A percentile compares a stretch with the other conserved stretches of the same genome.
These are phyloP conservation scores for Candida montana DNA, from an alignment of 805 yeast species.

Conservation along the genomic window DNA sequence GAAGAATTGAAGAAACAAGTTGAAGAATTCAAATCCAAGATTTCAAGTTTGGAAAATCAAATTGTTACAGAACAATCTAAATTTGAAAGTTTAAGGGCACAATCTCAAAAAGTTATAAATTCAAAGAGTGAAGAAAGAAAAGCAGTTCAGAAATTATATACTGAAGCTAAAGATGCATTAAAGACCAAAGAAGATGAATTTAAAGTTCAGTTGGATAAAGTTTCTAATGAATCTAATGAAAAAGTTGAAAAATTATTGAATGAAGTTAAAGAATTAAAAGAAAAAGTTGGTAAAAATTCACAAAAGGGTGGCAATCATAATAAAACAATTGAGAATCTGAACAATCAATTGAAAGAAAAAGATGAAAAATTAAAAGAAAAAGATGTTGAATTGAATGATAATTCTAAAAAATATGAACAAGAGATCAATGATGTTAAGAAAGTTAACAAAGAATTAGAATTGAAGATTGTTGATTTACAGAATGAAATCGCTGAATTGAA, in stretches of 20 bases:
- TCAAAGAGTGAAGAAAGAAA: constrained; percentile 20
- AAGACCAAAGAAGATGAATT: constrained; percentile 8
- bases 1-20: constrained; percentile 30
- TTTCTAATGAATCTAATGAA: constrained; percentile 4
- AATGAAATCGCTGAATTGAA: constrained; percentile 11
- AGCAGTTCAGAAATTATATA: constrained; percentile 13
- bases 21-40: constrained; percentile 18
- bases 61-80: constrained; percentile 18
- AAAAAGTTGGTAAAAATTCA: constrained; percentile 8
- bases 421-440: constrained; percentile 29
- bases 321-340: constrained; percentile 11
- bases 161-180: constrained; percentile 16
- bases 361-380: constrained; percentile 16
- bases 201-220: constrained; percentile 13
- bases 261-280: constrained; percentile 19
- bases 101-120: constrained; percentile 26
- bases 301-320: neutral
- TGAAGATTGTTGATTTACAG: constrained; percentile 13
- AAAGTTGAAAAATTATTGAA: constrained; percentile 9
- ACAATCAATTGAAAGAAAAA: constrained; percentile 19
- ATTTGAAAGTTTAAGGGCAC: constrained; percentile 18
- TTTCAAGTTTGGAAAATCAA: constrained; percentile 22
- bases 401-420: constrained; percentile 34
- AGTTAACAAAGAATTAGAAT: constrained; percentile 32
- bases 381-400: constrained; percentile 1